Base-by-base conservation (phyloP, 2,329 filamentous ascomycete species). In the Sporothrix globosa region DNA sequence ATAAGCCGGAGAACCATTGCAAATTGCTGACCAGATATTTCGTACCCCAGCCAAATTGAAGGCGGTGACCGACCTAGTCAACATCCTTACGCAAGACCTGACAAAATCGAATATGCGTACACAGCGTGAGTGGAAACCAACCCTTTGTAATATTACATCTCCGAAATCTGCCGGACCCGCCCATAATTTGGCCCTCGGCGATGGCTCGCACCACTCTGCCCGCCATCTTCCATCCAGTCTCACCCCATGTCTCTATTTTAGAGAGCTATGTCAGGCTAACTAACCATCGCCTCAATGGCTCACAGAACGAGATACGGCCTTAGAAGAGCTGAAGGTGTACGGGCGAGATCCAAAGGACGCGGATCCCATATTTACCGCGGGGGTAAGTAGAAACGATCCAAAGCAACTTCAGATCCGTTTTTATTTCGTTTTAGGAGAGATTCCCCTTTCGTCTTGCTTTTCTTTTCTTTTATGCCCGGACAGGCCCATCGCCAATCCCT, bases 351-450 rank as follows among this genome's bases (percentile, higher is more conserved):
- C 90, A 9, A 83, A 82, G 41, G 85, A 92, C 79, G 89, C 93
- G 39, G 91, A 91, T 71, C 91, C 92, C 0, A 95, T 98, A 71
- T 97, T 96, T 80, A 91, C 91, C n/a, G 86, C 87, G 79, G 83
- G 90, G 80, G 93, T 91, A 84, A 74, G 83, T 74, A 14, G 46
- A 34, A 34, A 46, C 21, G 14, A 48, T 34, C 52, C 50, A 46
- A 58, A 61, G 27, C 6, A 68, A 50, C 19, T 58, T 30, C 54
- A 48, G 50, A 9, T 30, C 27, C 34, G n/a, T 41, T 11, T 41
- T 6, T 27, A 6, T 21, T n/a, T 69, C 19, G 27, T 34, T n/a
- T 54, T 52, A 41, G 21, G 24, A 30, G n/a, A 17, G 17, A 39
- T 48, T 58, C 48, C n/a, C 66, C 34, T 46, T 44, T 44, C 30